Percentiles rank a stretch among this genome's conserved stretches.
These are phyloP conservation scores for Racocetra persica DNA, from an alignment of 371 early-diverging fungal species.

Conservation along the genomic window DNA sequence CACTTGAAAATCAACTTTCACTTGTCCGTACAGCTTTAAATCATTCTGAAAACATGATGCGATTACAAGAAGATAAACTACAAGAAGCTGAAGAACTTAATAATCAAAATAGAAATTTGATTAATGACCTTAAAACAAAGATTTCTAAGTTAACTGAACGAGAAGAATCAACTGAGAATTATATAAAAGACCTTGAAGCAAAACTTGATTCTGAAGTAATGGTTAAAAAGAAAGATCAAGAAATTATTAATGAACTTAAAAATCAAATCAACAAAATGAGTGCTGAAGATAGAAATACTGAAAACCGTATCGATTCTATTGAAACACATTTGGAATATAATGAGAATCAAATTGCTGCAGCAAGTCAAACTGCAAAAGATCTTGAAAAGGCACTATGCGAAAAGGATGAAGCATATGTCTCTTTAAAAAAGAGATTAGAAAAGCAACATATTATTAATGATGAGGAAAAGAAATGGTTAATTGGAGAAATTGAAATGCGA, in stretches of 20 bases:
- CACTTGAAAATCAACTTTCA: constrained; percentile 59
- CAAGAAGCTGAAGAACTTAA: background rate
- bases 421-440: constrained; percentile 5
- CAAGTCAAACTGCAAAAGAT: background rate
- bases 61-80: constrained; percentile 21
- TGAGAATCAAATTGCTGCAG: background rate
- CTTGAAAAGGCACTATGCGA: background rate
- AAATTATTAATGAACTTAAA: constrained; percentile 6
- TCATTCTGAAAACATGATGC: constrained; percentile 17
- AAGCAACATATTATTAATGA: background rate
- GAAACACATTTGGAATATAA: constrained; percentile 8
- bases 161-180: constrained; percentile 21
- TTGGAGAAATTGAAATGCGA: constrained; percentile 2
- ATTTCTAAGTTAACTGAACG: constrained; percentile 15
- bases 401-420: background rate
- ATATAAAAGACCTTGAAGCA: constrained; percentile 29
- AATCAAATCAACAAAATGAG: background rate
- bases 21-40: constrained; percentile 5
- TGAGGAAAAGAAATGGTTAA: constrained; percentile 25
- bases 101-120: constrained; percentile 2
- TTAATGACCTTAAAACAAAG: constrained; percentile 18
- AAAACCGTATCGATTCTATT: background rate
- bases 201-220: background rate
- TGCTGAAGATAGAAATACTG: background rate
- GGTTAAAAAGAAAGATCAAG: constrained; percentile 1